These are phyloP conservation scores for Podaxis sp. DNA, from an alignment of 768 basidiomycete genomes.

Conservation along the genomic window DNA sequence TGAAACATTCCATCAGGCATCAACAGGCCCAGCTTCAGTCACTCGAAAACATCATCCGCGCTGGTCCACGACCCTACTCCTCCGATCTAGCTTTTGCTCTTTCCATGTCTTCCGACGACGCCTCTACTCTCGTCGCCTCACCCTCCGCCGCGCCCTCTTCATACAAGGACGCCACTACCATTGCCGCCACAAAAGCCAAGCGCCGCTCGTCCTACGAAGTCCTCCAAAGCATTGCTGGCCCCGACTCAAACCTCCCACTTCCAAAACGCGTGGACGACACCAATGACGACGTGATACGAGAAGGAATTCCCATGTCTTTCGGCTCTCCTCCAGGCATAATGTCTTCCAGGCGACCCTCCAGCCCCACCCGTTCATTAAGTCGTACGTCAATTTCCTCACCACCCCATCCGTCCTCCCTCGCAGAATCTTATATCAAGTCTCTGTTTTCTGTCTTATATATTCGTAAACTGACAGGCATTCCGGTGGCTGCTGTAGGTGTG, in stretches of 20 bases:
- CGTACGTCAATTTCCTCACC: conserved; percentile 49
- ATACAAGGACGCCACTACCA: conserved; percentile 20
- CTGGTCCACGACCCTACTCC: conserved; percentile 64
- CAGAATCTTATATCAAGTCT: conserved; percentile 19
- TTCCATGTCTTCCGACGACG: conserved; percentile 16
- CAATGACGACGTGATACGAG: conserved; percentile 48
- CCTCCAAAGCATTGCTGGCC: conserved; percentile 68
- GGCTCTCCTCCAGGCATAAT: conserved; percentile 37
- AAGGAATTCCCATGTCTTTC: conserved; percentile 71
- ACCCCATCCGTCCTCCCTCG: conserved; percentile 17
- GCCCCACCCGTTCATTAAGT: conserved; percentile 78
- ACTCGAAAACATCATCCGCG: conserved; percentile 68
- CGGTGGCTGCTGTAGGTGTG: conserved; percentile 76
- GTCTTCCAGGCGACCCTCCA: conserved; percentile 53
- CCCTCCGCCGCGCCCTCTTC: conserved; percentile 31
- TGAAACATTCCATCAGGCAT: conserved; percentile 82
- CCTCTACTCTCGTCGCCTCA: conserved; percentile 20
- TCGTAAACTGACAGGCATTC: conserved; percentile 53
- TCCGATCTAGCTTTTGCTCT: conserved; percentile 20
- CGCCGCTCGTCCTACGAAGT: conserved; percentile 75
- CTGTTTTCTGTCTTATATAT: conserved; percentile 14
- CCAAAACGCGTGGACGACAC: conserved; percentile 53
- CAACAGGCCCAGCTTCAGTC: conserved; percentile 77
- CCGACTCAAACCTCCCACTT: conserved; percentile 72
- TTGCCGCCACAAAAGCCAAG: conserved; percentile 47